These are phyloP conservation scores for Boletus sp. DNA, from an alignment of 768 basidiomycete species.

Conservation along the genomic window DNA sequence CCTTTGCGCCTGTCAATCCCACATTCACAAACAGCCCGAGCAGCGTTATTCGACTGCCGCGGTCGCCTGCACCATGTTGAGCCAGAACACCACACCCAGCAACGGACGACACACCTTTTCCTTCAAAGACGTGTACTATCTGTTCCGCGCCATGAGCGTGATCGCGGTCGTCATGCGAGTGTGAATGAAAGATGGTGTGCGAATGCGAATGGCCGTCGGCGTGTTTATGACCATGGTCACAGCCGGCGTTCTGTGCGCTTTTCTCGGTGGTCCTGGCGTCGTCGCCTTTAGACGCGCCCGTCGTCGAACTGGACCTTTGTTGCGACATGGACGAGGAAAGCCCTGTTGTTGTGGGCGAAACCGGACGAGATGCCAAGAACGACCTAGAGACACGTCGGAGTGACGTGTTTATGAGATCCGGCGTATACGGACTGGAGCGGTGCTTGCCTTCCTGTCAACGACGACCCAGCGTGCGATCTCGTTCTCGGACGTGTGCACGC, in stretches of 20 bases:
- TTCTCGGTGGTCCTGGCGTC: constrained; percentile 28
- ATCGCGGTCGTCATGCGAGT: constrained; percentile 59
- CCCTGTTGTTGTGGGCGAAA: neutral
- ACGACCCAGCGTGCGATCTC: constrained; percentile 1
- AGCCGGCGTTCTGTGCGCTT: constrained; percentile 10
- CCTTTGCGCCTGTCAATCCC: constrained; percentile 79
- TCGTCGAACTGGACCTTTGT: constrained; percentile 19
- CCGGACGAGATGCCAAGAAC: neutral
- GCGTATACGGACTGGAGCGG: neutral
- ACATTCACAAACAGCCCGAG: constrained; percentile 84
- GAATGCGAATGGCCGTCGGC: constrained; percentile 48
- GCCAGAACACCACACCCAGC: neutral
- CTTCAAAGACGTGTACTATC: constrained; percentile 65
- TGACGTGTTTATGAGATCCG: constrained; percentile 5
- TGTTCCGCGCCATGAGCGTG: constrained; percentile 62
- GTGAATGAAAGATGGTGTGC: constrained; percentile 65
- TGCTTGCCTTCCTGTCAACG: constrained; percentile 14
- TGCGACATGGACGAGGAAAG: constrained; percentile 21
- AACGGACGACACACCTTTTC: constrained; percentile 48
- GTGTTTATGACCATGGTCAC: constrained; percentile 39
- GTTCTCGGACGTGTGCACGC: neutral
- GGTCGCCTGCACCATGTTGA: constrained; percentile 52
- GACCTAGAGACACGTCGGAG: constrained; percentile 18
- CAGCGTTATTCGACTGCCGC: constrained; percentile 81
- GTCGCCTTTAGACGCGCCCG: constrained; percentile 14